These are phyloP conservation scores for Scheffersomyces segobiensis DNA, from an alignment of 1,139 yeast genomes.

Conservation along the genomic window DNA sequence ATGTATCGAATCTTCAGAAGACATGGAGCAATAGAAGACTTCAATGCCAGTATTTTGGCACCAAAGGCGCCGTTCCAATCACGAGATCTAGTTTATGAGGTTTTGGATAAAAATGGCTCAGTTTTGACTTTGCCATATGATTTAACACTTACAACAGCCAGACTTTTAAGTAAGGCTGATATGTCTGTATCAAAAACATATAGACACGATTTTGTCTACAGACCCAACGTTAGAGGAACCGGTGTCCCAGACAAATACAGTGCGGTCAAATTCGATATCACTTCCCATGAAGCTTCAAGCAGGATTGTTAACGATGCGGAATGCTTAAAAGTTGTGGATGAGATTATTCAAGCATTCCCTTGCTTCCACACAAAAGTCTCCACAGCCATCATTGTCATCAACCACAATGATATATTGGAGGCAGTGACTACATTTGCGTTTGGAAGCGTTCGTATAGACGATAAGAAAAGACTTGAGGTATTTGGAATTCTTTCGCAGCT, in stretches of 20 bases:
- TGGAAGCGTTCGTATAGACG: conserved; percentile 67
- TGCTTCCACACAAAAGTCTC: conserved; percentile 52
- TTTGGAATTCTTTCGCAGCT: conserved; percentile 72
- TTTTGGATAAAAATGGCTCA: conserved; percentile 82
- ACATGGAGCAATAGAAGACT: conserved; percentile 87
- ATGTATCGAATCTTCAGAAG: conserved; percentile 60
- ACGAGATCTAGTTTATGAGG: conserved; percentile 66
- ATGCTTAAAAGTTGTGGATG: conserved; percentile 77
- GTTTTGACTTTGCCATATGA: conserved; percentile 89
- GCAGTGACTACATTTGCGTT: conserved; percentile 63
- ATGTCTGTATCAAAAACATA: conserved; percentile 62
- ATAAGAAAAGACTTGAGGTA: conserved; percentile 65
- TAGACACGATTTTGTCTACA: conserved; percentile 78
- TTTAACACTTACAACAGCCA: conserved; percentile 83
- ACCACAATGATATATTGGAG: conserved; percentile 78
- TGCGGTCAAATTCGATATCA: conserved; percentile 84
- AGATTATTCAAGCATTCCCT: conserved; percentile 63
- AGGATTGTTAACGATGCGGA: conserved; percentile 75
- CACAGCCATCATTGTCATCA: conserved; percentile 59
- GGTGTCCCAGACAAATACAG: conserved; percentile 78
- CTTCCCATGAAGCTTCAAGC: conserved; percentile 50
- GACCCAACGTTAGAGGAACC: conserved; percentile 55
- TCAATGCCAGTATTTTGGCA: conserved; percentile 53
- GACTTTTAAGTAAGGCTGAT: conserved; percentile 67
- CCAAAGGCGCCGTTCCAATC: conserved; percentile 80